These are phyloP conservation scores for Saksenaea vasiformis DNA, from an alignment of 371 early-diverging fungal genomes.

Conservation along the genomic window DNA sequence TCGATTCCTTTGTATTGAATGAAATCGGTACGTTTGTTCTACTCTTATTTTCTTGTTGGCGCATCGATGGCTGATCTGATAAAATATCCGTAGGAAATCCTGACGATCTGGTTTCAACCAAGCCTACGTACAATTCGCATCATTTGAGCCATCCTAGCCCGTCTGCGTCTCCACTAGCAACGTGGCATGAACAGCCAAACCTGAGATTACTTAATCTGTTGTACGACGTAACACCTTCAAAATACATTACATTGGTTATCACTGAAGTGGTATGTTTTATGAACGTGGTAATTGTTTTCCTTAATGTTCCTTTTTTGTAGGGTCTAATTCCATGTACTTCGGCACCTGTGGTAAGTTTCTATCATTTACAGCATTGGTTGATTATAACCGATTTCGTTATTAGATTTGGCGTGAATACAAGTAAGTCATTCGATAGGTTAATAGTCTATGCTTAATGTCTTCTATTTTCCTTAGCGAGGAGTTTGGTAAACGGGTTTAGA, in stretches of 20 bases:
- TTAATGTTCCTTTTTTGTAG: neutral
- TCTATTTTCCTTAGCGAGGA: constrained; percentile 35
- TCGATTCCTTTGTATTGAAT: constrained; percentile 96
- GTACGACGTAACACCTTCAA: constrained; percentile 95
- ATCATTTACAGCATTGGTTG: neutral
- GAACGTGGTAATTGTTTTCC: neutral
- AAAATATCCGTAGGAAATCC: constrained; percentile 83
- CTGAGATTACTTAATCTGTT: constrained; percentile 85
- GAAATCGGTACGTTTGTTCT: constrained; percentile 78
- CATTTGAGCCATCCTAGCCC: constrained; percentile 18
- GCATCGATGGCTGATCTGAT: too few relatives aligned
- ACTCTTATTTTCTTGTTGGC: neutral
- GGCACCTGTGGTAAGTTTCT: constrained; percentile 77
- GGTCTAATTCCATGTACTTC: constrained; percentile 94
- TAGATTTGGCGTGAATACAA: constrained; percentile 63
- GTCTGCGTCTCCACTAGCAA: constrained; percentile 36
- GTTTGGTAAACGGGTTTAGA: constrained; percentile 33
- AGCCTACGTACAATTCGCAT: constrained; percentile 35
- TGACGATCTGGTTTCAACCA: constrained; percentile 73
- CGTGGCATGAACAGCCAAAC: constrained; percentile 69
- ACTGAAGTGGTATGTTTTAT: constrained; percentile 69
- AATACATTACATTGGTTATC: constrained; percentile 87
- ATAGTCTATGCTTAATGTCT: neutral
- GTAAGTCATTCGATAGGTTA: constrained; percentile 26
- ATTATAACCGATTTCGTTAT: constrained; percentile 5